Conservation (phyloP, 345 rosid genomes). For the Eutrema yunnanense region DNA sequence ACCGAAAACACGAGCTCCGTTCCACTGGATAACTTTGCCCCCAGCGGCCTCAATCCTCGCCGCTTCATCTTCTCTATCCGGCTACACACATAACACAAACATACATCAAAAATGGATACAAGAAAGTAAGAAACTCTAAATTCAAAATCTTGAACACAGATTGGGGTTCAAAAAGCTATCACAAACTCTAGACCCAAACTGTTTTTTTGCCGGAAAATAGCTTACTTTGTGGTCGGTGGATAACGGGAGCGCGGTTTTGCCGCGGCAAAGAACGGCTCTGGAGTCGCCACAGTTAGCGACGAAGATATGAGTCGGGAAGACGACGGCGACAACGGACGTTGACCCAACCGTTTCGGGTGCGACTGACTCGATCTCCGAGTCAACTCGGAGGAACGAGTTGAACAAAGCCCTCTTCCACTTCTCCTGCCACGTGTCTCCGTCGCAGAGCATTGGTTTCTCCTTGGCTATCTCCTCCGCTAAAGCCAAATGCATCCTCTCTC, state of each 20-base stretch:
- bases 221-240: conserved; percentile 49
- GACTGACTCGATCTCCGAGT: conserved; percentile 48
- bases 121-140: neutral
- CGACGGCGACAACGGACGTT: conserved; percentile 66
- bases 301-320: conserved; percentile 54
- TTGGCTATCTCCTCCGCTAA: conserved; percentile 56
- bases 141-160: neutral
- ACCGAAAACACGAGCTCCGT: conserved; percentile 70
- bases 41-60: conserved; percentile 77
- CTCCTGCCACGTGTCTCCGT: conserved; percentile 54
- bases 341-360: conserved; percentile 79
- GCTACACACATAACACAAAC: conserved; percentile 34
- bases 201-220: too few species aligned
- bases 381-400: conserved; percentile 55
- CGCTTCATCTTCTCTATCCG: conserved; percentile 72
- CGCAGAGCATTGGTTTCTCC: conserved; percentile 29
- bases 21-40: conserved; percentile 71
- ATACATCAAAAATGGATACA: neutral
- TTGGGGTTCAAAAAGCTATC: neutral
- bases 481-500: conserved; percentile 55
- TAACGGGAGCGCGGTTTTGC: conserved; percentile 52
- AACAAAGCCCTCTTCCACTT: conserved; percentile 52
- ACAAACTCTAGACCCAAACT: neutral
- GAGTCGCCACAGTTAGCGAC: conserved; percentile 86
- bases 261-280: conserved; percentile 72